Conservation (phyloP, 495 filamentous ascomycete genomes). For the Cudoniella acicularis region DNA sequence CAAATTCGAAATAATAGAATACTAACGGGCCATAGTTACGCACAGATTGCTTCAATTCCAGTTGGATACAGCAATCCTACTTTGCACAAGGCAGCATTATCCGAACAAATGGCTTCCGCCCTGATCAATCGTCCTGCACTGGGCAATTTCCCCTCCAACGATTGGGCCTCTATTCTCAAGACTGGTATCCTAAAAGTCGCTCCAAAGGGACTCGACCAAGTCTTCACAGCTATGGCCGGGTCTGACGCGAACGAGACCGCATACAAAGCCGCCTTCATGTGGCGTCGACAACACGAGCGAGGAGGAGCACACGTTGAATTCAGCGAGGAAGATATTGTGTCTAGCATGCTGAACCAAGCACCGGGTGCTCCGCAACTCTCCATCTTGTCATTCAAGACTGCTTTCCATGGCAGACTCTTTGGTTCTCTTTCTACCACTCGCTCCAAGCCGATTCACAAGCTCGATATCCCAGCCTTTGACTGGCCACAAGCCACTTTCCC, state of each 20-base stretch:
- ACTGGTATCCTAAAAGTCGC: constrained; percentile 87
- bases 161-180: constrained; percentile 83
- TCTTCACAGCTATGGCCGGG: constrained; percentile 94
- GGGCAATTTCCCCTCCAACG: constrained; percentile 90
- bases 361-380: constrained; percentile 82
- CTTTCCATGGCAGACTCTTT: constrained; percentile 95
- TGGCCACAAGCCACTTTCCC: constrained; percentile 98
- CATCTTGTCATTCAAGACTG: constrained; percentile 90
- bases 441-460: constrained; percentile 96
- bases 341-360: constrained; percentile 78
- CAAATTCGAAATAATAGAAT: not conserved
- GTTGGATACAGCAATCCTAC: constrained; percentile 94
- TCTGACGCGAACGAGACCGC: constrained; percentile 99
- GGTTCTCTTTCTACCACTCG: constrained; percentile 89
- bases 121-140: constrained; percentile 93
- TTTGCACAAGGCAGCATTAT: constrained; percentile 65
- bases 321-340: constrained; percentile 71
- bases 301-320: constrained; percentile 82
- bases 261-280: constrained; percentile 99
- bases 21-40: constrained; percentile 52
- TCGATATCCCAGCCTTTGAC: constrained; percentile 97
- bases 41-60: constrained; percentile 96
- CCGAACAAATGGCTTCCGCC: constrained; percentile 74
- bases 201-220: constrained; percentile 87
- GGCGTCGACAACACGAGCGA: constrained; percentile 81